Base-by-base conservation (phyloP, 2,329 filamentous ascomycete species). In the Emergomyces orientalis region DNA sequence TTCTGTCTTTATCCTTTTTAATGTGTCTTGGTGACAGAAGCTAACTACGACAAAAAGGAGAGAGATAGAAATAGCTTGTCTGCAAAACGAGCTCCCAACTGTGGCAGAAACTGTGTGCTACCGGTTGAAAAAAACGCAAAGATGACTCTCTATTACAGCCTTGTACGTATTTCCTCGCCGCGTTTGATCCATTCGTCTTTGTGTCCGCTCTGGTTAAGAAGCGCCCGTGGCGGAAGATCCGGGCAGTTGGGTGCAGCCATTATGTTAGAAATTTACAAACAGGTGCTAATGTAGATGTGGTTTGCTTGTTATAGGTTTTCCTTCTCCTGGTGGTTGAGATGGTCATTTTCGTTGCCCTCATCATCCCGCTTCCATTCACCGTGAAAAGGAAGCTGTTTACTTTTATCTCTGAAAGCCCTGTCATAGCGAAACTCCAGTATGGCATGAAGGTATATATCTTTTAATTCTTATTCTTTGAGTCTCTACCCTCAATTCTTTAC, bases 381-480 rank as follows among this genome's bases (percentile, higher is more conserved):
- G 78, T 89, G 75, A 91, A 90, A 79, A 87, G 91, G 73, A 90
- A 86, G 80, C 86, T 97, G 74, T 96, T 97, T 75, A 91, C 88
- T 71, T 99, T 99, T 85, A 92, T 99, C 73, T 97, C 92, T 61
- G 90, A 93, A 74, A 95, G 88, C 74, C 88, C 85, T 4, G 72
- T 88, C 55, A 84, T 99, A 64, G 94, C 92, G 49, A 97, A 97
- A 77, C 76, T 97, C 67, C 93, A 97, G 81, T 97, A 99, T 81
- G 93, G 91, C 71, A 84, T 99, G 80, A 97, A 97, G 84, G 86
- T 86, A 76, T 34, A 52, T 59, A 9, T 41, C 22, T 45, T 64
- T 58, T 45, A 8, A 27, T 30, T n/a, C n/a, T n/a, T 22, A 13
- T 43, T 37, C 34, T 7, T 6, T 1, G 6, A 37, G 6, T 25